phyloP scores from a whole-genome alignment of 2,329 filamentous ascomycete genomes.

The Sporothrix protearum region DNA sequence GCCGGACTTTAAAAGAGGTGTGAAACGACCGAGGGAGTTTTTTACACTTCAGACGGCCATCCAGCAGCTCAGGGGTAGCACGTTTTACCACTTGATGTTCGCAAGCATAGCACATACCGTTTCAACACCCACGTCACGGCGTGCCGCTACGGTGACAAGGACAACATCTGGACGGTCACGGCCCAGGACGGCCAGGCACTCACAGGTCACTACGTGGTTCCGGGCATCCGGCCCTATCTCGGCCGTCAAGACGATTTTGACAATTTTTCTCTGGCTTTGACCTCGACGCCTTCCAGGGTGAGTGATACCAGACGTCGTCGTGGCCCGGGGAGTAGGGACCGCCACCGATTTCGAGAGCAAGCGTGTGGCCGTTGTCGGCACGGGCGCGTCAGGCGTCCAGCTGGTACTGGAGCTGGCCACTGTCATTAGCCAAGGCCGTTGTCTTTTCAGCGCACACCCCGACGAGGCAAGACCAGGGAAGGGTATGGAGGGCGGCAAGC shows the following conservation, averaged over 20 bases:
- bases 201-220: constrained; percentile 56
- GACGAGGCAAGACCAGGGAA: constrained; percentile 49
- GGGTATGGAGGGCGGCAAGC: constrained; percentile 1
- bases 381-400: constrained; percentile 74
- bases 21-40: constrained; percentile 41
- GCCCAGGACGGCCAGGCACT: constrained; percentile 28
- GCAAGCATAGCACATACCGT: constrained; percentile 51
- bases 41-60: constrained; percentile 15
- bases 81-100: constrained; percentile 36
- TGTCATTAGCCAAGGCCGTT: constrained; percentile 62
- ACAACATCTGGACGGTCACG: constrained; percentile 48
- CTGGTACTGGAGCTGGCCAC: constrained; percentile 66
- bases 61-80: constrained; percentile 9
- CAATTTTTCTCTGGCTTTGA: no score
- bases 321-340: constrained; percentile 40
- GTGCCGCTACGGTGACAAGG: constrained; percentile 51
- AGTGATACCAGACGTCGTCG: constrained; percentile 60
- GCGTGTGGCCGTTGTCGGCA: constrained; percentile 68
- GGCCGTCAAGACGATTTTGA: constrained; percentile 59
- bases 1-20: constrained; percentile 50
- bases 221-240: constrained; percentile 63
- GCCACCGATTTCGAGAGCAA: constrained; percentile 61
- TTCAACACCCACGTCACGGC: constrained; percentile 47
- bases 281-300: constrained; percentile 55
- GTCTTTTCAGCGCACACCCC: constrained; percentile 78